Evolutionary conservation across 2,329 filamentous ascomycete genomes (phyloP).

Genomic region (Cylindrodendrum hubeiense): DNA sequence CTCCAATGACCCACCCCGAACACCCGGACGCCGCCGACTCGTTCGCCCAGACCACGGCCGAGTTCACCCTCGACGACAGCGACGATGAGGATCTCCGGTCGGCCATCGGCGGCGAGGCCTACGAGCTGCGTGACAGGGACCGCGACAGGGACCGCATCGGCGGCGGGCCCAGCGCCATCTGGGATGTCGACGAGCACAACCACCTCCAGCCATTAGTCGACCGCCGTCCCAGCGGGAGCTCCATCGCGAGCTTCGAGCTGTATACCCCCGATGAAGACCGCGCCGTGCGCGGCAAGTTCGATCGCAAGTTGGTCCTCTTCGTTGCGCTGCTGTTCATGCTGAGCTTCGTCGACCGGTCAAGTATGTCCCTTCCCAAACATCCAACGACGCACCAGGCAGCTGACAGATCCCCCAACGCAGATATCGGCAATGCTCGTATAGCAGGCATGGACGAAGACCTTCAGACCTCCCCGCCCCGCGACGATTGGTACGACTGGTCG

Average conservation of each 20-base stretch:
- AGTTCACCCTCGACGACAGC: conserved; percentile 52
- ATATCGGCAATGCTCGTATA: conserved; percentile 73
- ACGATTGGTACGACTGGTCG: conserved; percentile 70
- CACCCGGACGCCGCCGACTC: conserved; percentile 46
- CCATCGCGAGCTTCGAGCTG: conserved; percentile 53
- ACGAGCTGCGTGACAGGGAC: conserved; percentile 47
- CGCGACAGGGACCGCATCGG: conserved; percentile 21
- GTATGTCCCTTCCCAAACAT: conserved; percentile 61
- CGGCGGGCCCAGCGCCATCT: conserved; percentile 26
- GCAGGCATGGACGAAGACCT: conserved; percentile 74
- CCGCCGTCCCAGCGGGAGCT: conserved; percentile 44
- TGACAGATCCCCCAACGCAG: conserved; percentile 47
- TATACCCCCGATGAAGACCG: conserved; percentile 78
- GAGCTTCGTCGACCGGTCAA: conserved; percentile 87
- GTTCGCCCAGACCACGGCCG: conserved; percentile 56
- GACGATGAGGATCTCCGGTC: conserved; percentile 51
- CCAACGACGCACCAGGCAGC: neutral
- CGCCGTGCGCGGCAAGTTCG: conserved; percentile 79
- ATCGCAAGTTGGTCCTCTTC: conserved; percentile 82
- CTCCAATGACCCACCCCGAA: conserved; percentile 40
- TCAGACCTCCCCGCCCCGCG: conserved; percentile 59
- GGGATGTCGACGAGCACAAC: conserved; percentile 36
- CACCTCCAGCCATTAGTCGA: conserved; percentile 35
- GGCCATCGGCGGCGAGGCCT: conserved; percentile 48
- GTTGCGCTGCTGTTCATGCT: conserved; percentile 86